phyloP scores from a whole-genome alignment of 2,329 filamentous ascomycete species.

The Fusarium acutatum region DNA sequence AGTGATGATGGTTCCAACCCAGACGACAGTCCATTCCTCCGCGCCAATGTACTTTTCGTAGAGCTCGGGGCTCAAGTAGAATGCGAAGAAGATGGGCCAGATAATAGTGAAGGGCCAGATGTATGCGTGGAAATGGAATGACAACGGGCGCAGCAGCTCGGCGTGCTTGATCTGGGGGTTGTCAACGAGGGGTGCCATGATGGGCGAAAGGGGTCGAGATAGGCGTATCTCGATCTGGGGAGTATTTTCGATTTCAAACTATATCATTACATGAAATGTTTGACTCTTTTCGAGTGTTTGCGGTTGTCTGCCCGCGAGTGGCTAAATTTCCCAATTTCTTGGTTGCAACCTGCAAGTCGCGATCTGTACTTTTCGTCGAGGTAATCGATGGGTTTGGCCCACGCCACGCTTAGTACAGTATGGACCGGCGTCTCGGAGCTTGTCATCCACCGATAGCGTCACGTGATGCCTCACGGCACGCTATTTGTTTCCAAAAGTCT shows the following conservation, averaged over 20 bases:
- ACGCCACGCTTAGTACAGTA: conserved; percentile 13
- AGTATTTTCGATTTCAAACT: background rate
- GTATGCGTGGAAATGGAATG: conserved; percentile 84
- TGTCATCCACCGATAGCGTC: conserved; percentile 27
- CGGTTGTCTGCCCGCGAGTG: conserved; percentile 18
- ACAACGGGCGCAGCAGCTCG: conserved; percentile 86
- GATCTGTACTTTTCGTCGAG: conserved; percentile 44
- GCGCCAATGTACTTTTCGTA: conserved; percentile 93
- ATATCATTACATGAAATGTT: background rate
- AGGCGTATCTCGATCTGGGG: conserved; percentile 14
- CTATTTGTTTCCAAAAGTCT: conserved; percentile 11
- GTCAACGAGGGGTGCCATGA: conserved; percentile 85
- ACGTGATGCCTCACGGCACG: conserved; percentile 8
- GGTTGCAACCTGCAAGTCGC: conserved; percentile 35
- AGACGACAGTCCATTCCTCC: conserved; percentile 99
- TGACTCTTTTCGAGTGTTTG: conserved; percentile 1
- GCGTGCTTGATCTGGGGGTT: conserved; percentile 89
- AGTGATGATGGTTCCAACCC: conserved; percentile 87
- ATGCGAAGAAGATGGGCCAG: conserved; percentile 91
- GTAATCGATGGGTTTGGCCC: conserved; percentile 25
- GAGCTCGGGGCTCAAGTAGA: conserved; percentile 82
- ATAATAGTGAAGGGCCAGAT: conserved; percentile 91
- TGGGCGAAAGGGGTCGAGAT: conserved; percentile 30
- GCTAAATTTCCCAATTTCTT: conserved; percentile 26
- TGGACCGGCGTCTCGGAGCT: conserved; percentile 25